Evolutionary conservation across 768 basidiomycete genomes (phyloP).

Genomic region (Termitomyces titanicus): DNA sequence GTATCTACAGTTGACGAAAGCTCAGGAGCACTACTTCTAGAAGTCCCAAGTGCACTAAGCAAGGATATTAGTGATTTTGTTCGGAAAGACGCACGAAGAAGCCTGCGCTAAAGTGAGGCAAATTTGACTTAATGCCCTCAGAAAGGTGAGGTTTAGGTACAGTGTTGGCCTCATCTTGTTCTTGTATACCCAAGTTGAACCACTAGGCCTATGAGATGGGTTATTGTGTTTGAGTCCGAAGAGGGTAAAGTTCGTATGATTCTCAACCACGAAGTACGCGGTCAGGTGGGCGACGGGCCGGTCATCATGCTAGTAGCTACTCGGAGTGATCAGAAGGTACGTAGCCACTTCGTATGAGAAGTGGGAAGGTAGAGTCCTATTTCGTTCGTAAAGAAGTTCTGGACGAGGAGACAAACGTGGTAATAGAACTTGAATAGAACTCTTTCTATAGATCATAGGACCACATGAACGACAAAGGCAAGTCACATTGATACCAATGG

Average conservation of each 20-base stretch:
- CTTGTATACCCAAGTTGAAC: not conserved
- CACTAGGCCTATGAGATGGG: not conserved
- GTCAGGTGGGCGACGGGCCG: constrained; percentile 1
- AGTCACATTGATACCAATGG: not conserved
- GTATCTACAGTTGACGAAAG: not conserved
- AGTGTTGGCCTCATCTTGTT: not conserved
- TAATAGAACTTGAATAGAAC: too few species aligned
- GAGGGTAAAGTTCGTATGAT: not conserved
- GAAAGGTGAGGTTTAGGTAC: not conserved
- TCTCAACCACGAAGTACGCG: not conserved
- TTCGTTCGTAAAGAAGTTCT: not conserved
- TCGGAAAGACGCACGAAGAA: not conserved
- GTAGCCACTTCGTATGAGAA: not conserved
- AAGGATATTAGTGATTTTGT: not conserved
- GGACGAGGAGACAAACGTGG: not conserved
- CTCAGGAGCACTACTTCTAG: not conserved
- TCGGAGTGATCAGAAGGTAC: not conserved
- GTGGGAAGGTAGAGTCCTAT: not conserved
- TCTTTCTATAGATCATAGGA: not conserved
- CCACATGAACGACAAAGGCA: not conserved
- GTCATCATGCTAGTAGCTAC: not conserved
- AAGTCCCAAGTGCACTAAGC: not conserved
- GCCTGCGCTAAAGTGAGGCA: not conserved
- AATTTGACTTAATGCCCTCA: not conserved
- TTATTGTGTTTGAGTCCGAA: not conserved